Conservation (phyloP, 129 eudicot species). For the Silybum marianum region DNA sequence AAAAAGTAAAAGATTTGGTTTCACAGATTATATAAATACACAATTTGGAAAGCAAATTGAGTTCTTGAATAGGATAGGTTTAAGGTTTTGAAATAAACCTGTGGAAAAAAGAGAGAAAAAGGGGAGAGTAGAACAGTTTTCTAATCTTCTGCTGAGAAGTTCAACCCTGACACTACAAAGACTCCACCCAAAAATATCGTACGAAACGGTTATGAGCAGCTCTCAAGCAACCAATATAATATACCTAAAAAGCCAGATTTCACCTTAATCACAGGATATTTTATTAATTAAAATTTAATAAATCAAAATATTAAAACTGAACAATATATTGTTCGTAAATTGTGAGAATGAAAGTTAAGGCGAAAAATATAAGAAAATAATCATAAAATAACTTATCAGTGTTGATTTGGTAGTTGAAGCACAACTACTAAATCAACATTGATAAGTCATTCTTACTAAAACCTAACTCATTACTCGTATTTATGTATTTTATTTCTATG, state of each 20-base stretch:
- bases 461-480: too few species aligned
- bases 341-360: too few species aligned
- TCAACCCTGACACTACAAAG: not conserved
- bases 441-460: too few species aligned
- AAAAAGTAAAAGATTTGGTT: not conserved
- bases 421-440: too few species aligned
- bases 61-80: not conserved
- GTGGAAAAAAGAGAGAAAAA: not conserved
- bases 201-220: not conserved
- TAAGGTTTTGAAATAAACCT: not conserved
- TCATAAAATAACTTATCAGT: too few species aligned
- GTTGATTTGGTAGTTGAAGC: too few species aligned
- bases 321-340: too few species aligned
- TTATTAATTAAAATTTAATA: not conserved
- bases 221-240: not conserved
- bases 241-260: not conserved
- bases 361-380: too few species aligned
- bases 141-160: not conserved
- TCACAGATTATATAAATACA: not conserved
- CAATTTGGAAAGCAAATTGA: not conserved
- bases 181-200: not conserved
- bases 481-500: too few species aligned
- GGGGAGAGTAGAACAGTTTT: not conserved
- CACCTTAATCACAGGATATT: not conserved
- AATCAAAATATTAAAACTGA: too few species aligned